Base-by-base conservation (phyloP, 2,329 filamentous ascomycete species). In the Xylaria polymorpha region DNA sequence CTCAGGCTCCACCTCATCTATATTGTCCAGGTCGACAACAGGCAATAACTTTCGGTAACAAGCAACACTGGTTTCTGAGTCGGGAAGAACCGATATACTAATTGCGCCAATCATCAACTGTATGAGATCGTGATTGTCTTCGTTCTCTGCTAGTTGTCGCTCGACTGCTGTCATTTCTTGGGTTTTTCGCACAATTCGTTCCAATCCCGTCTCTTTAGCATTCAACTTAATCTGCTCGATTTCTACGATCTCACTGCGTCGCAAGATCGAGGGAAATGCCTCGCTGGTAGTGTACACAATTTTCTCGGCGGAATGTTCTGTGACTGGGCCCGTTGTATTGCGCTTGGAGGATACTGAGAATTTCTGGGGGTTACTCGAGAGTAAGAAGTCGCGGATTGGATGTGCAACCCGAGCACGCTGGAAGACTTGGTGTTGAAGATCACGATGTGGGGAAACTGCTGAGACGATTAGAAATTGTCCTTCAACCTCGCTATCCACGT, bases 141-240 rank as follows among this genome's bases (percentile, higher is more conserved):
- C 92, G 5, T 91, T 92, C 25, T 93, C 90, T 0, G 85, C 82
- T 9, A 95, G 85, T 59, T 90, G 90, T 78, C 91, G 93, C 78
- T 97, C 94, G 0, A 97, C 83, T 0, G 86, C 81, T 1, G 88
- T 85, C 83, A 98, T 88, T 80, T 98, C 95, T 67, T 93, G 89
- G 0, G 95, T 97, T 83, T 98, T 98, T 68, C 94, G 90, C 74
- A 93, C 91, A 39, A 96, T 95, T 18, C 95, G 90, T 79, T 98
- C 95, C 69, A 98, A 85, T 0, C 92, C 95, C n/a, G 94, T 94
- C 80, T 98, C 92, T 67, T 96, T 85, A 7, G 94, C 90, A 39
- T 87, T 87, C 32, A 98, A 84, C 12, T 85, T 85, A 20, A 94
- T 80, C 58, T 91, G 90, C 20, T 90, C 87, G 0, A 87, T 85